phyloP scores from a whole-genome alignment of 2,329 filamentous ascomycete genomes.

The Blumeria graminis region DNA sequence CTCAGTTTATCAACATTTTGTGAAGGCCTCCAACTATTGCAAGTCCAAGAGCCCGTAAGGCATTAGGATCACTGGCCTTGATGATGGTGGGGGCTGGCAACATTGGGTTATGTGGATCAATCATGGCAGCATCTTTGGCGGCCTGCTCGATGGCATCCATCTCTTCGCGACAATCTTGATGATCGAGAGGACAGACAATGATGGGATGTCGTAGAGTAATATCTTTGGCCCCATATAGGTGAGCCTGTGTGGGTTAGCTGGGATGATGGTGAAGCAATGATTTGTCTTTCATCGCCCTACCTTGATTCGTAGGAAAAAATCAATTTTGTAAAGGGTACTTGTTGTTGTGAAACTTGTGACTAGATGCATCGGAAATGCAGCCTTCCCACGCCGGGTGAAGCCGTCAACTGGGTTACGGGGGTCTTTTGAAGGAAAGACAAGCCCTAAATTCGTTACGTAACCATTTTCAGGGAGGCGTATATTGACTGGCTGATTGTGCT shows the following conservation, averaged over 20 bases:
- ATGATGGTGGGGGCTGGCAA: slow-evolving; percentile 70
- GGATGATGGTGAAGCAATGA: neutral
- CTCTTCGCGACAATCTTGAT: slow-evolving; percentile 89
- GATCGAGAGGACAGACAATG: slow-evolving; percentile 84
- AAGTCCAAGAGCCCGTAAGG: slow-evolving; percentile 34
- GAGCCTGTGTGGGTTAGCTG: slow-evolving; percentile 33
- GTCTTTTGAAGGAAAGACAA: slow-evolving; percentile 80
- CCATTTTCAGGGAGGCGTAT: slow-evolving; percentile 74
- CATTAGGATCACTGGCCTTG: slow-evolving; percentile 46
- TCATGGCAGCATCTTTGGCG: slow-evolving; percentile 70
- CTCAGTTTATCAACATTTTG: slow-evolving; percentile 40
- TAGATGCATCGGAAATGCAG: slow-evolving; percentile 71
- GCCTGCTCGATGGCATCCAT: slow-evolving; percentile 97
- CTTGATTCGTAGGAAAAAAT: slow-evolving; percentile 89
- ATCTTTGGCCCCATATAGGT: slow-evolving; percentile 68
- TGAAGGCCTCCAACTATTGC: slow-evolving; percentile 38
- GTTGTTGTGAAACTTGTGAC: slow-evolving; percentile 83
- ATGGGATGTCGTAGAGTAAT: slow-evolving; percentile 79
- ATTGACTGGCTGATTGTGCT: slow-evolving; percentile 58
- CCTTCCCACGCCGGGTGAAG: slow-evolving; percentile 60
- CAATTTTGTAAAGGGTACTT: slow-evolving; percentile 89
- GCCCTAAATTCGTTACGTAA: slow-evolving; percentile 75
- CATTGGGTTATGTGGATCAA: slow-evolving; percentile 80
- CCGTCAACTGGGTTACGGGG: slow-evolving; percentile 57
- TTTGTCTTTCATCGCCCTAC: slow-evolving; percentile 22